Evolutionary conservation across 2,329 filamentous ascomycete species (phyloP).

Genomic region (Geosmithia putterillii): DNA sequence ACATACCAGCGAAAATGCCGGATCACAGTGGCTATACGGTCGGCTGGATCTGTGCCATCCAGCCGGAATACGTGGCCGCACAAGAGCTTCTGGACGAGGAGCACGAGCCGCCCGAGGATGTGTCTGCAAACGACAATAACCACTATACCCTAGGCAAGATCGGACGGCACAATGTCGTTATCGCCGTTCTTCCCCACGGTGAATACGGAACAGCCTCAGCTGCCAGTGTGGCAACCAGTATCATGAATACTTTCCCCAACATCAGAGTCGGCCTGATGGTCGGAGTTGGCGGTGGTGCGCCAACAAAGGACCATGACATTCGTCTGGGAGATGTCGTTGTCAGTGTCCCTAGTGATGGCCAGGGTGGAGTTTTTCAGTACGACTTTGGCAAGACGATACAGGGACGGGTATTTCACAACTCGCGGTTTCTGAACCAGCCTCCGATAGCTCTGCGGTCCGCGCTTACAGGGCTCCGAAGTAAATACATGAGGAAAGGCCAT

Average conservation of each 20-base stretch:
- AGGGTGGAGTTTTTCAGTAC: neutral
- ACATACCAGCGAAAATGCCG: no score
- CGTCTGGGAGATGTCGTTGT: slow-evolving; percentile 11
- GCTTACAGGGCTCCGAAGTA: slow-evolving; percentile 1
- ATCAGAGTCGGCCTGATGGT: slow-evolving; percentile 17
- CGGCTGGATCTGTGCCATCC: slow-evolving; percentile 30
- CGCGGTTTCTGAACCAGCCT: slow-evolving; percentile 4
- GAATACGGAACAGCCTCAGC: slow-evolving; percentile 12
- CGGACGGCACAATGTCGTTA: slow-evolving; percentile 18
- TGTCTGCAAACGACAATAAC: neutral
- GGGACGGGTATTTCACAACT: neutral
- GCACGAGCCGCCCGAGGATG: slow-evolving; percentile 7
- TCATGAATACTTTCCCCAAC: slow-evolving; percentile 14
- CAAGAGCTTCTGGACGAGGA: slow-evolving; percentile 23
- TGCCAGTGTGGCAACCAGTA: slow-evolving; percentile 11
- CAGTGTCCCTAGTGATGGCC: neutral
- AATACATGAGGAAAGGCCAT: slow-evolving; percentile 10
- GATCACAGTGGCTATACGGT: slow-evolving; percentile 17
- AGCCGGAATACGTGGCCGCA: slow-evolving; percentile 22
- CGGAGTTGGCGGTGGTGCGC: slow-evolving; percentile 19
- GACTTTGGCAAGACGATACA: slow-evolving; percentile 3
- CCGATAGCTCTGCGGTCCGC: slow-evolving; percentile 3
- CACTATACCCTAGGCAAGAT: neutral
- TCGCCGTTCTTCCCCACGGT: slow-evolving; percentile 12
- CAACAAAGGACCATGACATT: slow-evolving; percentile 15